Evolutionary conservation across 2,329 filamentous ascomycete genomes (phyloP).

Genomic region (Scortechinia acanthostroma): DNA sequence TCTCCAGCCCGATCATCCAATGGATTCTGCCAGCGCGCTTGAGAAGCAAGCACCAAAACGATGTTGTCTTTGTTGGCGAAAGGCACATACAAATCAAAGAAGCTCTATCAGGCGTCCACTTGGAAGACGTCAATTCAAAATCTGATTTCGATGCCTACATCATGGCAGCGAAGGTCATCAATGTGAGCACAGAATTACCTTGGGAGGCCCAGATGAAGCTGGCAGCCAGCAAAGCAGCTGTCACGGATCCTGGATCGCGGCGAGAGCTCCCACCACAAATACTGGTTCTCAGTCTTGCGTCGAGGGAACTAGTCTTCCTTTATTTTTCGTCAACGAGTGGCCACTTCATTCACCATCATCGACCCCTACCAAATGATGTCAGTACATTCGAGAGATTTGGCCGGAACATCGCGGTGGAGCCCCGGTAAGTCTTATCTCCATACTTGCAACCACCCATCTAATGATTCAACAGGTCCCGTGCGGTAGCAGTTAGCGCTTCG

Average conservation of each 20-base stretch:
- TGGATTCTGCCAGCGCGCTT: slow-evolving; percentile 76
- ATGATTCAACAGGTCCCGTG: not conserved
- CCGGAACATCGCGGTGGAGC: not conserved
- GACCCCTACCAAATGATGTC: not conserved
- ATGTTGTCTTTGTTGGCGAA: slow-evolving; percentile 80
- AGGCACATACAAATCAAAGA: slow-evolving; percentile 18
- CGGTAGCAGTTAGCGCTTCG: not conserved
- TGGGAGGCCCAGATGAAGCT: not conserved
- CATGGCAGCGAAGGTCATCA: not conserved
- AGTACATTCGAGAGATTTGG: not conserved
- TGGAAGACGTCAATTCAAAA: not conserved
- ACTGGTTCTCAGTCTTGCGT: slow-evolving; percentile 69
- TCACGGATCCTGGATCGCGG: not conserved
- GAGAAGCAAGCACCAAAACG: slow-evolving; percentile 62
- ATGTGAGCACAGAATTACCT: not conserved
- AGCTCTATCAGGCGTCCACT: not conserved
- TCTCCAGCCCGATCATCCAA: slow-evolving; percentile 69
- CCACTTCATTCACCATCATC: slow-evolving; percentile 53
- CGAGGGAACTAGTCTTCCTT: slow-evolving; percentile 70
- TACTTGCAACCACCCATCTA: not conserved
- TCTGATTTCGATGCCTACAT: not conserved
- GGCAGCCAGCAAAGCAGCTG: not conserved
- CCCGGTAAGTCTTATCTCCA: not conserved
- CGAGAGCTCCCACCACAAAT: slow-evolving; percentile 65
- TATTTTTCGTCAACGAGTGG: slow-evolving; percentile 39